phyloP scores from a whole-genome alignment of 129 eudicot genomes.

The Cynara cardunculus region DNA sequence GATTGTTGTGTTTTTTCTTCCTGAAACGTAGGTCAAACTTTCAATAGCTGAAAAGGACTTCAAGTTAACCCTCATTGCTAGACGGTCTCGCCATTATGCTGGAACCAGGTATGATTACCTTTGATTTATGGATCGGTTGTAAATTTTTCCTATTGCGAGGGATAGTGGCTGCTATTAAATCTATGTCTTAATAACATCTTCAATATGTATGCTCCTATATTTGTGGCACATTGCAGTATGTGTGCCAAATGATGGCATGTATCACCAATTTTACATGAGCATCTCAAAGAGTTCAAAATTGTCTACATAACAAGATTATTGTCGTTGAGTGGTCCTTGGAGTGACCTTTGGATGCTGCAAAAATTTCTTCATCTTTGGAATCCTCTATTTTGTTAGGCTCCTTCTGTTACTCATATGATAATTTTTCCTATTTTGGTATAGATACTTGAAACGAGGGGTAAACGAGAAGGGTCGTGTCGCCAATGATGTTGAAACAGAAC shows the following conservation, averaged over 20 bases:
- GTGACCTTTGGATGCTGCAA: neutral
- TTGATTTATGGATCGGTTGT: neutral
- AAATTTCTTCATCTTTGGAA: neutral
- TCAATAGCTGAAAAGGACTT: constrained; percentile 59
- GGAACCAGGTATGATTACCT: constrained; percentile 74
- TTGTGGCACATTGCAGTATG: neutral
- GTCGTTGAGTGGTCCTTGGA: neutral
- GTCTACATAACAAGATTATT: neutral
- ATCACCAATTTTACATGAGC: neutral
- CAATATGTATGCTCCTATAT: neutral
- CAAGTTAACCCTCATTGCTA: constrained; percentile 74
- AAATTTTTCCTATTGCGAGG: too few species aligned
- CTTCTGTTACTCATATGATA: neutral
- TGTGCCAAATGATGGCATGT: neutral
- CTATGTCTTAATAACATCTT: too few species aligned
- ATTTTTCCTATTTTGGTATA: constrained; percentile 21
- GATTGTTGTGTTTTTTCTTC: neutral
- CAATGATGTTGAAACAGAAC: constrained; percentile 98
- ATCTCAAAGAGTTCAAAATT: neutral
- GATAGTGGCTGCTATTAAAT: too few species aligned
- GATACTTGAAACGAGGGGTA: constrained; percentile 90
- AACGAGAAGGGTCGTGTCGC: constrained; percentile 97
- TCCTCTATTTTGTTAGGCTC: neutral
- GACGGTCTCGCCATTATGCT: constrained; percentile 97
- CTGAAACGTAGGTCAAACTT: constrained; percentile 52